phyloP scores from a whole-genome alignment of 2,329 filamentous ascomycete genomes.

The Claviceps fusiformis region DNA sequence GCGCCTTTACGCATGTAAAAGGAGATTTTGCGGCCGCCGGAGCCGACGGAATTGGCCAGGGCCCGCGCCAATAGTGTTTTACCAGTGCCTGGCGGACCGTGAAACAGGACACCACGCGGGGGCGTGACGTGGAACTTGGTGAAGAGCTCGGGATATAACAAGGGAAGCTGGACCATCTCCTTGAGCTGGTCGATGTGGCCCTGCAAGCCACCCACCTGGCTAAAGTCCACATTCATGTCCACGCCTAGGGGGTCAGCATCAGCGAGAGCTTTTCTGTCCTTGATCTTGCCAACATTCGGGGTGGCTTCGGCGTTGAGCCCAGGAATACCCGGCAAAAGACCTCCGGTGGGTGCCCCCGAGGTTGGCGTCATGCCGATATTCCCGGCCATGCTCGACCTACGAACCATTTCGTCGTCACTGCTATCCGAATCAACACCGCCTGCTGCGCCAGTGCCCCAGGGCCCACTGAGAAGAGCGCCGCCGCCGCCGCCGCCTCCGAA shows the following conservation, averaged over 20 bases:
- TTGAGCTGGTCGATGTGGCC: slow-evolving; percentile 94
- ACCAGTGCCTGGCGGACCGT: slow-evolving; percentile 92
- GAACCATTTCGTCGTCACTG: slow-evolving; percentile 79
- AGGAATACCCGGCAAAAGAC: slow-evolving; percentile 28
- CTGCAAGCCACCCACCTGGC: slow-evolving; percentile 81
- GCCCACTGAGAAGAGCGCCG: slow-evolving; percentile 58
- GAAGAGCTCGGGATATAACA: slow-evolving; percentile 93
- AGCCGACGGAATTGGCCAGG: slow-evolving; percentile 78
- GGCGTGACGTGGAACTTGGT: slow-evolving; percentile 83
- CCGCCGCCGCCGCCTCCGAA: slow-evolving; percentile 76
- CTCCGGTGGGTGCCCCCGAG: slow-evolving; percentile 29
- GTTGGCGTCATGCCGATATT: slow-evolving; percentile 50
- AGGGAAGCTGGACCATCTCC: slow-evolving; percentile 91
- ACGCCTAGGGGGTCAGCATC: slow-evolving; percentile 93
- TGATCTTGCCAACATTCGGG: slow-evolving; percentile 83
- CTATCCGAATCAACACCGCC: slow-evolving; percentile 86
- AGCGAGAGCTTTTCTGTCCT: slow-evolving; percentile 79
- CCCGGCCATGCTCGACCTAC: slow-evolving; percentile 43
- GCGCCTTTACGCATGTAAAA: slow-evolving; percentile 99
- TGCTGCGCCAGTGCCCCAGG: slow-evolving; percentile 59
- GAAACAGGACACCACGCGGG: slow-evolving; percentile 87
- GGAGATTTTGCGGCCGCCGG: slow-evolving; percentile 84
- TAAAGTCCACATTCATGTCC: slow-evolving; percentile 84
- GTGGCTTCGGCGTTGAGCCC: slow-evolving; percentile 35
- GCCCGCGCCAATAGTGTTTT: slow-evolving; percentile 94